These are phyloP conservation scores for Artomyces pyxidatus DNA, from an alignment of 768 basidiomycete species.

Conservation along the genomic window DNA sequence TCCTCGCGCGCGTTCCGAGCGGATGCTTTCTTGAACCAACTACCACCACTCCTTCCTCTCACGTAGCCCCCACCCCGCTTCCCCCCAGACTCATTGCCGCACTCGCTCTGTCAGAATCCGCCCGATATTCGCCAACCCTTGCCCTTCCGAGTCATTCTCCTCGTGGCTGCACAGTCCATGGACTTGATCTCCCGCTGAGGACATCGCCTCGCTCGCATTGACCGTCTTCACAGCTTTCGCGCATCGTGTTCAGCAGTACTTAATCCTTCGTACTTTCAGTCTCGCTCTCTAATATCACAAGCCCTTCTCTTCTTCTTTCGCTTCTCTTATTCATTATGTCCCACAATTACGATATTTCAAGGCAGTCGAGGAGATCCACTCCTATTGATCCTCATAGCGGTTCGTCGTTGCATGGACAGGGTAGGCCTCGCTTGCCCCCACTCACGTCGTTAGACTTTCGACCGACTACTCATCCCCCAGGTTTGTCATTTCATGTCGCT, in stretches of 20 bases:
- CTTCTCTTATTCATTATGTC: conserved; percentile 15
- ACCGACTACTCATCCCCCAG: conserved; percentile 14
- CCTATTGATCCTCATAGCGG: conserved; percentile 13
- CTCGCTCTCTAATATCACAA: conserved; percentile 11
- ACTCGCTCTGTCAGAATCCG: not conserved
- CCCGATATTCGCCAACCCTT: conserved; percentile 12
- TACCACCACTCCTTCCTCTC: not conserved
- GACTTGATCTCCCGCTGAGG: not conserved
- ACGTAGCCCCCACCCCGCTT: conserved; percentile 6
- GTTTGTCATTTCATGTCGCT: conserved; percentile 12
- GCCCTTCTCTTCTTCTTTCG: conserved; percentile 15
- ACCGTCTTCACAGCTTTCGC: conserved; percentile 2
- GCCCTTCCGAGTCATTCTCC: conserved; percentile 1
- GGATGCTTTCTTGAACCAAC: conserved; percentile 2
- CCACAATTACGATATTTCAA: conserved; percentile 11
- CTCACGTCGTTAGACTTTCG: conserved; percentile 14
- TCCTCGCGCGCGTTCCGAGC: not conserved
- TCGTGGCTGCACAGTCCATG: conserved; percentile 1
- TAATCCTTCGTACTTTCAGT: conserved; percentile 9
- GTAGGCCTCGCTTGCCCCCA: conserved; percentile 15
- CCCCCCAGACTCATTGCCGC: conserved; percentile 5
- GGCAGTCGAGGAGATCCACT: conserved; percentile 6
- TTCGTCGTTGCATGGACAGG: conserved; percentile 14
- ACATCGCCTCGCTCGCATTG: not conserved
- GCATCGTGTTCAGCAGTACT: conserved; percentile 4